A percentile compares a stretch with the other conserved stretches of the same genome.
These are phyloP conservation scores for Nitzschia putrida DNA, from an alignment of 108 stramenopile species.

Conservation along the genomic window DNA sequence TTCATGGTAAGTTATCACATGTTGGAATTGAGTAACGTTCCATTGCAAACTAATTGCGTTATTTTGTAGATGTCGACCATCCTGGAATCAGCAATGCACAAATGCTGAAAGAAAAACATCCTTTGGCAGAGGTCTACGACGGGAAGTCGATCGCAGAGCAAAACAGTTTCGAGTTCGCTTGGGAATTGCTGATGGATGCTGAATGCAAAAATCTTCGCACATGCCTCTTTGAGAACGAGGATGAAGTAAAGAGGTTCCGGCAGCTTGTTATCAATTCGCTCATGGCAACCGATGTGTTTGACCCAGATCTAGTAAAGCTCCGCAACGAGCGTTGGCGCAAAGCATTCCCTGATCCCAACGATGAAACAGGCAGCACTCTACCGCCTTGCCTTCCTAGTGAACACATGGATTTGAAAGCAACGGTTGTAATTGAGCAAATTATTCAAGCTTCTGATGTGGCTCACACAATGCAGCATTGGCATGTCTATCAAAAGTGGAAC, in stretches of 20 bases:
- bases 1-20: conserved; percentile 27
- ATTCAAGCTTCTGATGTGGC: conserved; percentile 57
- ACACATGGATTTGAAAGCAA: conserved; percentile 34
- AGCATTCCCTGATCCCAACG: conserved; percentile 12
- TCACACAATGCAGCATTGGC: conserved; percentile 63
- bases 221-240: conserved; percentile 13
- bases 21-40: too few species aligned
- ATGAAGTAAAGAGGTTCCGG: conserved; percentile 17
- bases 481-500: conserved; percentile 57
- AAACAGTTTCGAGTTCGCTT: conserved; percentile 52
- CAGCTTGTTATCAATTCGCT: conserved; percentile 19
- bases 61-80: conserved; percentile 50
- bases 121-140: conserved; percentile 35
- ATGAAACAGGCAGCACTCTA: not conserved
- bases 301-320: conserved; percentile 21
- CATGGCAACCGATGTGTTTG: conserved; percentile 31
- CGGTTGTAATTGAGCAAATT: conserved; percentile 51
- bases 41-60: too few species aligned
- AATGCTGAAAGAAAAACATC: conserved; percentile 44
- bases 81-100: conserved; percentile 55
- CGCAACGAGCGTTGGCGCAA: conserved; percentile 33
- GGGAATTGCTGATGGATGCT: conserved; percentile 42
- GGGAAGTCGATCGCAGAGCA: conserved; percentile 56
- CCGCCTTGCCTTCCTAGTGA: not conserved
- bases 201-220: conserved; percentile 29